A percentile compares a stretch with the other conserved stretches of the same genome.
Conservation (phyloP, 805 yeast genomes). For the Groenewaldozyma tartarivorans region DNA sequence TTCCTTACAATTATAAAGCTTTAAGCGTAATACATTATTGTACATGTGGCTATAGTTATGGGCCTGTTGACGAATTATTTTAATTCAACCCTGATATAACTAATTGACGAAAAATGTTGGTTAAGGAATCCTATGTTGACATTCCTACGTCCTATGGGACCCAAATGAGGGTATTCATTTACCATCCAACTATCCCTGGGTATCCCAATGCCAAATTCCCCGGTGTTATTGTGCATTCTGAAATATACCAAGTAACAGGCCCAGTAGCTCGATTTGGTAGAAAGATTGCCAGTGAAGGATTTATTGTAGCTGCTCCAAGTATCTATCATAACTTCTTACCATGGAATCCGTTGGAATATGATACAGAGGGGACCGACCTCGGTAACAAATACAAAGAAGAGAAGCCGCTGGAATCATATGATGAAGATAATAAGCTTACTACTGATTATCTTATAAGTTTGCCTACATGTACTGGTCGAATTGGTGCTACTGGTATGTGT, state of each 20-base stretch:
- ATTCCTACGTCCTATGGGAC: constrained; percentile 58
- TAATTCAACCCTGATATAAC: too few species aligned
- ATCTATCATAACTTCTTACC: constrained; percentile 65
- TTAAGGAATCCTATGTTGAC: constrained; percentile 56
- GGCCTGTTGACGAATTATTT: too few species aligned
- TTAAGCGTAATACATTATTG: too few species aligned
- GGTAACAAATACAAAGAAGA: constrained; percentile 60
- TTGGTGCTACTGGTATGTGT: constrained; percentile 84
- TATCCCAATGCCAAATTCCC: constrained; percentile 77
- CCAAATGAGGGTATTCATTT: constrained; percentile 54
- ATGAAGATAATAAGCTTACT: constrained; percentile 58
- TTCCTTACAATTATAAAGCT: too few species aligned
- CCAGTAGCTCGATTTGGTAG: constrained; percentile 74
- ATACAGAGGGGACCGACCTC: constrained; percentile 61
- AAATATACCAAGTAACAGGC: constrained; percentile 67
- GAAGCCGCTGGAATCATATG: constrained; percentile 63
- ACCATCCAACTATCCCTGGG: constrained; percentile 58
- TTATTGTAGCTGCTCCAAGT: constrained; percentile 69
- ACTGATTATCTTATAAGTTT: constrained; percentile 52
- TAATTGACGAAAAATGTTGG: too few species aligned
- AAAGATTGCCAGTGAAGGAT: constrained; percentile 72
- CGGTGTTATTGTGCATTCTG: constrained; percentile 70
- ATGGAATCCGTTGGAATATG: constrained; percentile 59
- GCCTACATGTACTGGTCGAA: constrained; percentile 57
- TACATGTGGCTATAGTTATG: too few species aligned